Conservation (phyloP, 2,329 filamentous ascomycete genomes). For the Trichoderma polysporum region DNA sequence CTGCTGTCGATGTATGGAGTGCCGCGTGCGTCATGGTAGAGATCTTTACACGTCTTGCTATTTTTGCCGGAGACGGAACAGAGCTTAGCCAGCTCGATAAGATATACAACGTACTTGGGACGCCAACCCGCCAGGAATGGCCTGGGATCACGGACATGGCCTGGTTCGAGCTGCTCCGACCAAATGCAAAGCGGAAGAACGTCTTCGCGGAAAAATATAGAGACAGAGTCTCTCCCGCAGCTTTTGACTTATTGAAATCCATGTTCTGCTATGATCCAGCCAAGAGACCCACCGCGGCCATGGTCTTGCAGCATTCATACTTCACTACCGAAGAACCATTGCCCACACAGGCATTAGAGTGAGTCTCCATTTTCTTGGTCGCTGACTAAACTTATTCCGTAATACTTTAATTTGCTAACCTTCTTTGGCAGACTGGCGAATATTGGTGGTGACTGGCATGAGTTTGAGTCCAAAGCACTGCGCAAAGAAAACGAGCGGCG, state of each 20-base stretch:
- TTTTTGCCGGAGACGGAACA: conserved; percentile 94
- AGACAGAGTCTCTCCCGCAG: conserved; percentile 72
- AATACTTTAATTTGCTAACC: conserved; percentile 21
- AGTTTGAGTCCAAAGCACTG: conserved; percentile 94
- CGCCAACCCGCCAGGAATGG: conserved; percentile 82
- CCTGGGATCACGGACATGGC: conserved; percentile 89
- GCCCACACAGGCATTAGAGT: conserved; percentile 78
- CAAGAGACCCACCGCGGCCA: conserved; percentile 77
- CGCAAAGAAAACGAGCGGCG: conserved; percentile 81
- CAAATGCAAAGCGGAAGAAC: conserved; percentile 68
- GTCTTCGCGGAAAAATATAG: conserved; percentile 82
- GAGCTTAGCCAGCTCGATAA: conserved; percentile 95
- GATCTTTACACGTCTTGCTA: conserved; percentile 89
- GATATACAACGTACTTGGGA: conserved; percentile 90
- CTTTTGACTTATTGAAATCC: conserved; percentile 74
- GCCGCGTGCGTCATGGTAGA: conserved; percentile 95
- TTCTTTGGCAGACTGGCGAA: conserved; percentile 60
- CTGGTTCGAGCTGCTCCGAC: conserved; percentile 91
- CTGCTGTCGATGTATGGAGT: conserved; percentile 93
- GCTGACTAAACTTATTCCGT: conserved; percentile 30
- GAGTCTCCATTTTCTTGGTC: conserved; percentile 42
- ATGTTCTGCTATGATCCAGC: conserved; percentile 91
- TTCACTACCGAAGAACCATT: conserved; percentile 79
- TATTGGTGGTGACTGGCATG: conserved; percentile 94
- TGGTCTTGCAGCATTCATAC: conserved; percentile 84